phyloP scores from a whole-genome alignment of 169 alveolate genomes.

The Babesia ovata region DNA sequence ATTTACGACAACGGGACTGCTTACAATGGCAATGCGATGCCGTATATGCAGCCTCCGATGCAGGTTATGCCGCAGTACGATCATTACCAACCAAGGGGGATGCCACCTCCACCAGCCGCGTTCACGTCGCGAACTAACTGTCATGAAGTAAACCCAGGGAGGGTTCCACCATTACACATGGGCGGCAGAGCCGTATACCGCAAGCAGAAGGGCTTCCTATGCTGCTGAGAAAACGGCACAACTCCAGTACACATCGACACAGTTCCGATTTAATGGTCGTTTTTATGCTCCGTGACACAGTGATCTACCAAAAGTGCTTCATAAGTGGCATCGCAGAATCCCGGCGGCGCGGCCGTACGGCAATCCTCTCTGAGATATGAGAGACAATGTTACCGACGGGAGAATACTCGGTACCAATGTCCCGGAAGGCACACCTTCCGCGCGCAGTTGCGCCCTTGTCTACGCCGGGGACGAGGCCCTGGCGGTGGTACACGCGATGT shows the following conservation, averaged over 20 bases:
- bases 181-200: slow-evolving; percentile 55
- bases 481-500: slow-evolving; percentile 30
- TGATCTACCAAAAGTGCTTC: too few relatives aligned
- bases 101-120: not conserved
- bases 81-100: slow-evolving; percentile 20
- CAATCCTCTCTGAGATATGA: too few relatives aligned
- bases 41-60: slow-evolving; percentile 17
- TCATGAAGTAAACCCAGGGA: slow-evolving; percentile 10
- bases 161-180: slow-evolving; percentile 20
- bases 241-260: not conserved
- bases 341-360: too few relatives aligned
- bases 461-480: slow-evolving; percentile 18
- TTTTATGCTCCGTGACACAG: too few relatives aligned
- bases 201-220: slow-evolving; percentile 56
- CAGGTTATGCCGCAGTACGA: slow-evolving; percentile 52
- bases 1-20: slow-evolving; percentile 30
- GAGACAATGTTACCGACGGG: too few relatives aligned
- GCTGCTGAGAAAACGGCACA: slow-evolving; percentile 36
- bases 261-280: not conserved
- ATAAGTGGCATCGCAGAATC: too few relatives aligned
- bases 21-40: slow-evolving; percentile 23
- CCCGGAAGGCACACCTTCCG: not conserved
- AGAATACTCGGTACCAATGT: not conserved
- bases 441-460: slow-evolving; percentile 39
- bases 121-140: slow-evolving; percentile 13